Evolutionary conservation across 805 yeast genomes (phyloP), one percentile per base, ranked within the genome.

Genomic region (Cyberlindnera galapagoensis): DNA sequence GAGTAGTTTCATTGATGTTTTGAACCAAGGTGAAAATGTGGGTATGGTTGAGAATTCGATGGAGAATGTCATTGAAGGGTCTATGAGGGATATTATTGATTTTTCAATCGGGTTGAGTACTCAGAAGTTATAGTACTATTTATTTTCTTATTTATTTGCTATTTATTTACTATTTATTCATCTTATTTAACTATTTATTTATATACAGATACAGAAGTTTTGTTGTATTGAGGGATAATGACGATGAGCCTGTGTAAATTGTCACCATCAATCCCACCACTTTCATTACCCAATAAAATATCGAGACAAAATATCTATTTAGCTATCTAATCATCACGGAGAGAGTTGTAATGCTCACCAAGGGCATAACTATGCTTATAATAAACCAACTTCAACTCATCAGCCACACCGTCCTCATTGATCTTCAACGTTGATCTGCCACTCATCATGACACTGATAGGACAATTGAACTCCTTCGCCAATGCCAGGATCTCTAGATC

Each of bases 311-410:
- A n/a, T n/a, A n/a, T n/a, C n/a, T n/a, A n/a, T n/a, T n/a, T n/a
- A n/a, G n/a, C n/a, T n/a, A n/a, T 19, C 13, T 26, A 20, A 17
- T 35, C 39, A 56, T 75, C 80, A 33, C 66, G 78, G 8, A 80
- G 52, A 3, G 96, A 85, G 54, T 90, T 90, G 58, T 90, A 90
- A 60, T 90, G 98, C 59, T 88, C 97, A 18, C 98, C 98, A 16
- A 90, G 67, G 0, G 96, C 92, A 54, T 75, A 90, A 11, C 76
- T 72, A 52, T 87, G 92, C 55, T 79, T 81, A 56, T 84, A 90
- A 52, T 78, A 90, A 0, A 85, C 95, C 36, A 90, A 51, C 42
- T 73, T 74, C 45, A 90, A 60, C 44, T 66, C 76, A 3, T 74
- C 73, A 15, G 63, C 63, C 3, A 49, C 44, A 3, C 54, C 45